Base-by-base conservation (phyloP, 1,284 basidiomycete genomes). In the Rhodotorula sp. region DNA sequence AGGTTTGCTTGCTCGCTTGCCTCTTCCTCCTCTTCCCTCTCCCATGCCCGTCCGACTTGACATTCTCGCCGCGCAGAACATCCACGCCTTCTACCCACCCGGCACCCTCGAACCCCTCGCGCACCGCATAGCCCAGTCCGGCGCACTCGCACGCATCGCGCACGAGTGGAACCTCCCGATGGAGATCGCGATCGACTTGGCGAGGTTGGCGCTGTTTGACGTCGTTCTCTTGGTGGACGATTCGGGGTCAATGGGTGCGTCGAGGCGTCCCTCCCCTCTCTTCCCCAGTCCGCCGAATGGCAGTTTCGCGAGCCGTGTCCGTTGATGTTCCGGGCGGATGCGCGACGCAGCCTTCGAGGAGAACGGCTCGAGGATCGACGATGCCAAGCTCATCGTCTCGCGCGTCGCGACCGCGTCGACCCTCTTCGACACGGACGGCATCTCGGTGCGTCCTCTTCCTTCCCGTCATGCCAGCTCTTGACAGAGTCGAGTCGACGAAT, bases 121-220 rank as follows among this genome's bases (percentile, higher is more conserved):
- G 2, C 78, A 80, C 64, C 76, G 78, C 40, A 80, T 83, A 48
- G 79, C 79, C 5, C 75, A 77, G 20, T 79, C 80, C 1, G 82
- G 82, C 47, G 80, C 78, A 4, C 75, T 83, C 22, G 73, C 78
- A 52, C 77, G 78, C 71, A 77, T 83, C 61, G 80, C 80, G 10
- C 44, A 67, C 15, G 81, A 83, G 67, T 83, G 82, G 82, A 72
- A 79, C 44, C 77, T 83, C 63, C 81, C 82, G 4, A 77, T 78
- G 46, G 82, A 83, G 75, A 77, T 83, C 37, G 82, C 81, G 5
- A 75, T 77, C 37, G 82, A 83, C 65, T 74, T 83, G n/a, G 78
- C 77, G 73, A 82, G 82, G 77, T 69, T 82, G 22, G 71, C 81
- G 0, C 74, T 82, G 20, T 73, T 65, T 18, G 65, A 62, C 34